A percentile compares a stretch with the other conserved stretches of the same genome.
Conservation (phyloP, 805 yeast species). For the Peterozyma toletana region DNA sequence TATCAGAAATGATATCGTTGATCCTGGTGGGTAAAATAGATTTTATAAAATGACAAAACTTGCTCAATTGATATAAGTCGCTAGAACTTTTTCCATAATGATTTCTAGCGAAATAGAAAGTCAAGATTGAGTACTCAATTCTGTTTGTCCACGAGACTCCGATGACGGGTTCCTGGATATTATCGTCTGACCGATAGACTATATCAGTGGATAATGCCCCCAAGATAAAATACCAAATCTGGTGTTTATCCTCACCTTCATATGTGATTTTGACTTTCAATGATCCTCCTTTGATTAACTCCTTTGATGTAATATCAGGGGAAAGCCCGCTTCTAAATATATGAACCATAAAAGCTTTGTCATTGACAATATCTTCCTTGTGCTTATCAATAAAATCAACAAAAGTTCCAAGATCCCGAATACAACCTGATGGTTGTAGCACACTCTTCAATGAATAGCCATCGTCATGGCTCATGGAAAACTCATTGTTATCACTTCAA, state of each 20-base stretch:
- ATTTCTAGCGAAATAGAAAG: slow-evolving; percentile 4
- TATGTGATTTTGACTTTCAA: slow-evolving; percentile 7
- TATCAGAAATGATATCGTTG: background rate
- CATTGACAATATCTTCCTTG: background rate
- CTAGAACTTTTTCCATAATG: background rate
- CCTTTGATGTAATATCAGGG: slow-evolving; percentile 3
- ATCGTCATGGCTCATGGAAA: background rate
- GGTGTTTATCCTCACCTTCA: background rate
- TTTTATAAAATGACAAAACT: slow-evolving; percentile 3
- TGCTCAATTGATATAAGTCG: slow-evolving; percentile 4
- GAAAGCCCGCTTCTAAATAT: slow-evolving; percentile 7
- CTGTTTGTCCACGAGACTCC: slow-evolving; percentile 5
- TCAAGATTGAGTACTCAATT: background rate
- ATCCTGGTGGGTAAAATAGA: background rate
- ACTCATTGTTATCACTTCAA: too few species aligned
- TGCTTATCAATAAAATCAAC: slow-evolving; percentile 1
- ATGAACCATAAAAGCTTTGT: slow-evolving; percentile 3
- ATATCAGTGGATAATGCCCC: background rate
- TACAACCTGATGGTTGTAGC: background rate
- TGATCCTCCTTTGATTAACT: slow-evolving; percentile 5
- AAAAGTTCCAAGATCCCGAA: background rate
- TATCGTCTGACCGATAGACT: background rate
- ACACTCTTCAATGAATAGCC: background rate
- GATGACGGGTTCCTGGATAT: slow-evolving; percentile 5
- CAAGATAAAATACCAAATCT: slow-evolving; percentile 7